A percentile compares a stretch with the other conserved stretches of the same genome.
Evolutionary conservation across 129 eudicot species (phyloP).

Genomic region (Gnaphalium uliginosum): DNA sequence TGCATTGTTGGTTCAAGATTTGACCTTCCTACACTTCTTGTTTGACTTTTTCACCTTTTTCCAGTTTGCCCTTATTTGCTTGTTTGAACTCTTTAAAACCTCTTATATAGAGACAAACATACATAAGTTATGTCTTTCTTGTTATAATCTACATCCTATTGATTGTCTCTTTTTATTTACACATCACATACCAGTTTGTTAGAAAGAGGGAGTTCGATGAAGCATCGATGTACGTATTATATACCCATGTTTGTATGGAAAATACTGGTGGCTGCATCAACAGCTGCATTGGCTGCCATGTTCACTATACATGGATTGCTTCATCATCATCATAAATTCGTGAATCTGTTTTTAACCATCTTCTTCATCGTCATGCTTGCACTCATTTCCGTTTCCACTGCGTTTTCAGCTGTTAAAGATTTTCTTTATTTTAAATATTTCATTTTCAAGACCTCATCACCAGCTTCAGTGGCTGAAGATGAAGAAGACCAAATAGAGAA

Average conservation of each 20-base stretch:
- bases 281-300: conserved; percentile 26
- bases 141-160: background rate
- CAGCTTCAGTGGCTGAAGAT: background rate
- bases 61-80: conserved; percentile 3
- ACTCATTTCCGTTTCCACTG: conserved; percentile 23
- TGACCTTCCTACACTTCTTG: conserved; percentile 18
- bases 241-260: conserved; percentile 35
- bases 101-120: no score
- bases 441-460: conserved; percentile 22
- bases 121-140: no score
- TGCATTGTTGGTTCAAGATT: conserved; percentile 28
- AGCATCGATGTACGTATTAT: conserved; percentile 30
- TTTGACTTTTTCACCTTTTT: conserved; percentile 14
- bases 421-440: conserved; percentile 9
- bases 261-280: conserved; percentile 23
- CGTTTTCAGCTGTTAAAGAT: conserved; percentile 24
- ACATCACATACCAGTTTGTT: background rate
- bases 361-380: conserved; percentile 22
- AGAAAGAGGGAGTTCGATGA: conserved; percentile 9
- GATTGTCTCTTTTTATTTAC: background rate
- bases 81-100: background rate
- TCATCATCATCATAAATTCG: conserved; percentile 16
- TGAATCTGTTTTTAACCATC: conserved; percentile 25
- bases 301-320: conserved; percentile 29
- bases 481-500: conserved; percentile 15